Evolutionary conservation across 2,329 filamentous ascomycete genomes (phyloP), one percentile per base, ranked within the genome.

Genomic region (Aspergillus fructus): DNA sequence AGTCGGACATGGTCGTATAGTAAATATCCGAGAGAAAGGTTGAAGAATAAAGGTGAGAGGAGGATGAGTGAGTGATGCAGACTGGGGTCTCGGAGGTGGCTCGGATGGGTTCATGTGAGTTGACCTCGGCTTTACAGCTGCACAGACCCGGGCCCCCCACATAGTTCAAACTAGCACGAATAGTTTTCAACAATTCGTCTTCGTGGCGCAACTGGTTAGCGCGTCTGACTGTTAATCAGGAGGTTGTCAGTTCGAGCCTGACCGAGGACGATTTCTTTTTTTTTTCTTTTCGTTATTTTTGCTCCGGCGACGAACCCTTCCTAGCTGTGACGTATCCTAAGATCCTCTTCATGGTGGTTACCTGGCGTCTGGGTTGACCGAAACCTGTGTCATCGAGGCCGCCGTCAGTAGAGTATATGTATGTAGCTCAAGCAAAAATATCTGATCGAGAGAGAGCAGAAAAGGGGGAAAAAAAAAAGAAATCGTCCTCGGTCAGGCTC

Each of bases 1-100:
- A 59, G 56, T 71, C 71, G 30, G 72, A 62, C 75, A 77, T 77
- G 21, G 19, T 66, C 9, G 30, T n/a, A 13, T n/a, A 27, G 51
- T n/a, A 27, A 17, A 48, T 9, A 13, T 12, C 9, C 2, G 24
- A 40, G 30, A 27, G 21, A 46, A 21, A 30, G 24, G 6, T 12
- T 11, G 43, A 30, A 27, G 43, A 46, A 17, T 5, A 24, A 46
- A 13, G 5, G 7, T 30, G 11, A n/a, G 17, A 42, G n/a, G 43
- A 21, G 9, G 27, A 30, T 30, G 9, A 11, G 3, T 3, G 27
- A 30, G 27, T 11, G 27, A 30, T 30, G 27, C 27, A 9, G 27
- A 11, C 9, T 30, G 27, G 27, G 27, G 27, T 30, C 8, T 30
- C 27, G 27, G 27, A 30, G 27, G 27, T 30, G 27, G 27, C 27